phyloP scores from a whole-genome alignment of 2,329 filamentous ascomycete species.

The Penicillium sp. region DNA sequence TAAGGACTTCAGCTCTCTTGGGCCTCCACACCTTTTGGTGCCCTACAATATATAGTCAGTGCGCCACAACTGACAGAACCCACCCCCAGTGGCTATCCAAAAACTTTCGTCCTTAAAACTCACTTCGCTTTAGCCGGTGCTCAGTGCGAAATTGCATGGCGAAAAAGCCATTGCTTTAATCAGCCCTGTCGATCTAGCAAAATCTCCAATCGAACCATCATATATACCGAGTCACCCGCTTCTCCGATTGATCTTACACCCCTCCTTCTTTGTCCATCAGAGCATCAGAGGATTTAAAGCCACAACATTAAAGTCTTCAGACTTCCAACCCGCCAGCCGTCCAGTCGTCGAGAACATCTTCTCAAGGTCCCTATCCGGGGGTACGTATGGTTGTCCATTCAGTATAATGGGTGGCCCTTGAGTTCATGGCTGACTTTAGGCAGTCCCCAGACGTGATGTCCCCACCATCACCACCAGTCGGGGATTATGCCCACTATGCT shows the following conservation, averaged over 20 bases:
- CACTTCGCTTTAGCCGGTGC: not conserved
- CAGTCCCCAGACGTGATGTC: constrained; percentile 19
- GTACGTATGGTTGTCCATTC: not conserved
- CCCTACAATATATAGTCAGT: not conserved
- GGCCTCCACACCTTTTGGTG: not conserved
- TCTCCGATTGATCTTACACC: not conserved
- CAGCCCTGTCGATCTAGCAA: not conserved
- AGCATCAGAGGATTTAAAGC: not conserved
- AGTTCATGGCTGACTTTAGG: constrained; percentile 11
- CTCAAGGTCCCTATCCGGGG: not conserved
- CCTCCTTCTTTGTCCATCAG: not conserved
- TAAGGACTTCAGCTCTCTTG: not conserved
- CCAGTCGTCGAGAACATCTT: not conserved
- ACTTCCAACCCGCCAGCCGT: not conserved
- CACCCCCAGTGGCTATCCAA: not conserved
- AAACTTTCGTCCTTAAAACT: not conserved
- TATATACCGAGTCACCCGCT: no score
- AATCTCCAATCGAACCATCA: not conserved
- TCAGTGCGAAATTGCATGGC: not conserved
- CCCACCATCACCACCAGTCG: constrained; percentile 21
- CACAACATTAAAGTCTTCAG: not conserved
- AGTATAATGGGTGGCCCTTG: not conserved
- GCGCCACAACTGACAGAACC: not conserved
- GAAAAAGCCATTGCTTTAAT: not conserved
- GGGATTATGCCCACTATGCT: constrained; percentile 30